A percentile compares a stretch with the other conserved stretches of the same genome.
phyloP scores from a whole-genome alignment of 805 yeast species.

The Scheffersomyces ergatensis region DNA sequence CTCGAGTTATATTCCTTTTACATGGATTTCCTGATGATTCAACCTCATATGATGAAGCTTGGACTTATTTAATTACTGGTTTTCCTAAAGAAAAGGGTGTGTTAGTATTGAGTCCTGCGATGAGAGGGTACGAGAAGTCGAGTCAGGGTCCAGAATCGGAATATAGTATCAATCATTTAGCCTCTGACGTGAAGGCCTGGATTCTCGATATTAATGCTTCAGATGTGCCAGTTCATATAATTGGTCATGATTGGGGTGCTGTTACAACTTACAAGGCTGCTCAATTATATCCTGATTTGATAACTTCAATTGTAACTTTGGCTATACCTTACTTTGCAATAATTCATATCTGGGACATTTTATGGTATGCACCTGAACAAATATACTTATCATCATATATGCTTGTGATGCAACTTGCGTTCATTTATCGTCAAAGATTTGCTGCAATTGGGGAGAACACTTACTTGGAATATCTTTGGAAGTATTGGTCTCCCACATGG shows the following conservation, averaged over 20 bases:
- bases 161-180: constrained; percentile 27
- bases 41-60: constrained; percentile 21
- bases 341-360: constrained; percentile 22
- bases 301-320: constrained; percentile 31
- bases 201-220: constrained; percentile 18
- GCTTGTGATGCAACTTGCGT: constrained; percentile 32
- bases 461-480: constrained; percentile 34
- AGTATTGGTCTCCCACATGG: constrained; percentile 41
- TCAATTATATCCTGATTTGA: constrained; percentile 28
- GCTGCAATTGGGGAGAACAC: constrained; percentile 4
- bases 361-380: constrained; percentile 32
- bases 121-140: constrained; percentile 38
- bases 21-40: constrained; percentile 42
- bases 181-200: constrained; percentile 34
- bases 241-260: constrained; percentile 48
- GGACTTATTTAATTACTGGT: constrained; percentile 16
- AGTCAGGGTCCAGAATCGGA: constrained; percentile 22
- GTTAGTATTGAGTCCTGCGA: constrained; percentile 29
- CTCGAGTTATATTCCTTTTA: constrained; percentile 22
- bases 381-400: constrained; percentile 33
- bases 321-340: constrained; percentile 37
- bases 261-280: constrained; percentile 33
- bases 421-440: constrained; percentile 20
- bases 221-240: constrained; percentile 30
- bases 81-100: constrained; percentile 14